Base-by-base conservation (phyloP, 768 basidiomycete species). In the Gautieria morchelliformis region DNA sequence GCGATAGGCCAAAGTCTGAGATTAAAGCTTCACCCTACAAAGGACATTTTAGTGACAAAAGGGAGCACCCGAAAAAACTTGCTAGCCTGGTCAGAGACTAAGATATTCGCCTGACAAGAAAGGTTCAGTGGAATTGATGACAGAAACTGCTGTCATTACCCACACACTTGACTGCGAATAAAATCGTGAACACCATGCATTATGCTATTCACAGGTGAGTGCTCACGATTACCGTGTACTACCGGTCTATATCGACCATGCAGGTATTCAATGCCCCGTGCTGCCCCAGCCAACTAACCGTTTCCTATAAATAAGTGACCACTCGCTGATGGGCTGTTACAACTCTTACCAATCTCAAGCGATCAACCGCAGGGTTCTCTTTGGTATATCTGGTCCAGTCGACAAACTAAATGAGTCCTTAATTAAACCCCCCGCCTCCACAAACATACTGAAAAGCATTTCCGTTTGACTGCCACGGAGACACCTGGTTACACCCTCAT, bases 1-100 rank as follows among this genome's bases (percentile, higher is more conserved):
- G 82, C 17, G 83, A 78, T 70, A 84, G 78, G 44, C 82, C 82
- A 64, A 85, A 84, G 61, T 85, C 83, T 59, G 78, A 80, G 14
- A 85, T 78, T 33, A 78, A 71, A 24, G 82, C 76, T 60, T 78
- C 70, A 12, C 74, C 76, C 82, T 83, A 52, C 5, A 37, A 55
- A 58, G 35, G 19, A 39, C 24, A 15, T 6, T 19, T 19, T 20
- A 20, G 19, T 41, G 17, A 22, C 22, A 14, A 45, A 17, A 22
- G 42, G 24, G 19, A 27, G 42, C 20, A 52, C 33, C 58, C 33
- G 11, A 4, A 47, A 27, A 42, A 47, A 37, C 35, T 37, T 17
- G 57, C 69, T 63, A 58, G 80, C 82, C 56, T 72, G 65, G n/a
- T 68, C 66, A 2, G 78, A 75, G 17, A 85, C 79, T 19, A 85